Evolutionary conservation across 2,329 filamentous ascomycete species (phyloP).

Genomic region (Nothopassalora personata): DNA sequence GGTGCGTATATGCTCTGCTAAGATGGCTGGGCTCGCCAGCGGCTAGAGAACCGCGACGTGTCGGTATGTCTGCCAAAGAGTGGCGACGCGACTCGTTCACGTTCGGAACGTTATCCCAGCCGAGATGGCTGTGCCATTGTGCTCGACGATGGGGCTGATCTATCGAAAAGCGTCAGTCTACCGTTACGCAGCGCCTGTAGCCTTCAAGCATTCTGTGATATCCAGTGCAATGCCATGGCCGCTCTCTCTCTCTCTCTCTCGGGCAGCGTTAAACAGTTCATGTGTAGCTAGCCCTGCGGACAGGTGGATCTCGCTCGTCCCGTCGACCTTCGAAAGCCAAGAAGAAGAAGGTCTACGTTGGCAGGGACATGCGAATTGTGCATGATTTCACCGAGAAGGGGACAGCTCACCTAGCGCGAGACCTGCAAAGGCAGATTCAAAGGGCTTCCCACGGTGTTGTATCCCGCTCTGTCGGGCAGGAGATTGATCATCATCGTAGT

Average conservation of each 20-base stretch:
- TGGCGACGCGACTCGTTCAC: constrained; percentile 70
- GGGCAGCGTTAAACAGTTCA: background rate
- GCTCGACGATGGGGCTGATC: constrained; percentile 27
- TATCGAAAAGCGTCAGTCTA: constrained; percentile 9
- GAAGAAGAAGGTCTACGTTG: background rate
- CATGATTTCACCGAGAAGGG: constrained; percentile 1
- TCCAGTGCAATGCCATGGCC: background rate
- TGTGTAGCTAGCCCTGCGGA: background rate
- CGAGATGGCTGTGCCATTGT: constrained; percentile 67
- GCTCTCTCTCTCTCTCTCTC: too few relatives aligned
- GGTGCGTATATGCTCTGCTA: constrained; percentile 17
- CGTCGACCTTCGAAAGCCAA: background rate
- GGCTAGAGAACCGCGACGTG: constrained; percentile 33
- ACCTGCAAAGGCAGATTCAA: constrained; percentile 27
- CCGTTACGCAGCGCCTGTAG: background rate
- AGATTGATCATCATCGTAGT: constrained; percentile 16
- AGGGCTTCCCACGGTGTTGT: constrained; percentile 15
- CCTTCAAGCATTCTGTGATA: constrained; percentile 1
- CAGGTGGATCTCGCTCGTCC: background rate
- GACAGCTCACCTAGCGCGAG: constrained; percentile 25
- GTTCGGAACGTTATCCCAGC: constrained; percentile 57
- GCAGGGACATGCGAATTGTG: background rate
- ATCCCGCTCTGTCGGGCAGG: constrained; percentile 12
- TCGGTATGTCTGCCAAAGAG: constrained; percentile 58
- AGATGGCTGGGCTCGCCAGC: constrained; percentile 21